Conservation (phyloP, 768 basidiomycete species). For the Phanerochaete carnosa region DNA sequence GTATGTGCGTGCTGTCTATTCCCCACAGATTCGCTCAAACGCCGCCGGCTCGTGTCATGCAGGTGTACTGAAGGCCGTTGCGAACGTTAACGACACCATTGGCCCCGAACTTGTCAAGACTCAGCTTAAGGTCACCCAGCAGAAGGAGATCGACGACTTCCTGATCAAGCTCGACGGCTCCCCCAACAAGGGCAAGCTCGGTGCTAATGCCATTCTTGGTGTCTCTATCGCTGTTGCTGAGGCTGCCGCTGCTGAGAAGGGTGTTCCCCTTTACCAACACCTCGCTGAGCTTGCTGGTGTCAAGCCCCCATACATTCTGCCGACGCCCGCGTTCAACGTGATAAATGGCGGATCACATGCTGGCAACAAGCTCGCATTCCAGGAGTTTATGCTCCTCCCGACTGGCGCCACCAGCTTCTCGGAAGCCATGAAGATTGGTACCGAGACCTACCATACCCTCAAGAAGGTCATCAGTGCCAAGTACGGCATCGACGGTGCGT, state of each 20-base stretch:
- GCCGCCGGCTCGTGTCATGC: background rate
- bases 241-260: constrained; percentile 94
- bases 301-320: constrained; percentile 91
- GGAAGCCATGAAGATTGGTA: constrained; percentile 98
- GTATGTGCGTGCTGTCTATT: constrained; percentile 37
- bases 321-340: constrained; percentile 94
- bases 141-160: constrained; percentile 96
- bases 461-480: constrained; percentile 99
- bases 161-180: constrained; percentile 98
- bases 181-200: constrained; percentile 98
- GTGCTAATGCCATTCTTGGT: constrained; percentile 98
- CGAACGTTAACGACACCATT: constrained; percentile 90
- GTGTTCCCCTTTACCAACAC: constrained; percentile 93
- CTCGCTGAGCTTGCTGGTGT: constrained; percentile 94
- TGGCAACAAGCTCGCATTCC: constrained; percentile 99
- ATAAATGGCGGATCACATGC: constrained; percentile 99
- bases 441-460: constrained; percentile 95
- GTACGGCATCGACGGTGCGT: constrained; percentile 95
- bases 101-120: constrained; percentile 86
- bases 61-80: constrained; percentile 93
- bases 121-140: constrained; percentile 78
- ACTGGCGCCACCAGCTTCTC: constrained; percentile 90
- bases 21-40: background rate
- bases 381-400: constrained; percentile 99
- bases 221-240: constrained; percentile 94